Evolutionary conservation across 2,329 filamentous ascomycete genomes (phyloP), one percentile per base, ranked within the genome.

Genomic region (Pseudogymnoascus sp.): DNA sequence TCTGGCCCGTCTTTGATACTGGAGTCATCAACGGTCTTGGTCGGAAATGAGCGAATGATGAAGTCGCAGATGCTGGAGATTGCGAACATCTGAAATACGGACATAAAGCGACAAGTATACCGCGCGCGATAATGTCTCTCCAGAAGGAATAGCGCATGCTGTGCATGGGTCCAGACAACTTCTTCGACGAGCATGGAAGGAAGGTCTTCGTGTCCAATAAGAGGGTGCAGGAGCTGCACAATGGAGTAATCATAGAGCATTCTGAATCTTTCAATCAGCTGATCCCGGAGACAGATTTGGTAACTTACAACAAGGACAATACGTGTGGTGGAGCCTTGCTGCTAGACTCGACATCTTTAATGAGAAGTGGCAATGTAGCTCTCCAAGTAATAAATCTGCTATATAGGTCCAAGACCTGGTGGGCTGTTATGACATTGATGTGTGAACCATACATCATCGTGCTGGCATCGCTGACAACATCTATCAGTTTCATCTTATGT

Each of bases 51-150:
- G 17, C 70, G 68, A 12, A 67, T 62, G 15, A 73, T 51, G 8
- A 68, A 59, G 59, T 73, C 72, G 10, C 66, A 67, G 15, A 74
- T 60, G 51, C 73, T 69, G 3, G 74, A 65, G 21, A 71, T 17
- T 17, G 67, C 65, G 63, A 74, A 72, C 63, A 73, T 70, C 59
- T 74, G 73, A n/a, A 73, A 60, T 1, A 71, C 70, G 2, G 70
- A 67, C 41, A 73, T 71, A 60, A 72, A 73, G 21, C 67, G 67
- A 60, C 68, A 70, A 1, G 66, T 67, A 59, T 71, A 73, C 8
- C 66, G 65, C 4, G 61, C 63, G 8, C 64, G 62, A 64, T 73
- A 74, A 39, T 67, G 63, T 17, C 66, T 64, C 7, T 70, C 66
- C 6, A 73, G 64, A 13, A 74, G 66, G 39, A 65, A 65, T 9